Evolutionary conservation across 2,329 filamentous ascomycete genomes (phyloP).

Genomic region (Cordyceps farinosa): DNA sequence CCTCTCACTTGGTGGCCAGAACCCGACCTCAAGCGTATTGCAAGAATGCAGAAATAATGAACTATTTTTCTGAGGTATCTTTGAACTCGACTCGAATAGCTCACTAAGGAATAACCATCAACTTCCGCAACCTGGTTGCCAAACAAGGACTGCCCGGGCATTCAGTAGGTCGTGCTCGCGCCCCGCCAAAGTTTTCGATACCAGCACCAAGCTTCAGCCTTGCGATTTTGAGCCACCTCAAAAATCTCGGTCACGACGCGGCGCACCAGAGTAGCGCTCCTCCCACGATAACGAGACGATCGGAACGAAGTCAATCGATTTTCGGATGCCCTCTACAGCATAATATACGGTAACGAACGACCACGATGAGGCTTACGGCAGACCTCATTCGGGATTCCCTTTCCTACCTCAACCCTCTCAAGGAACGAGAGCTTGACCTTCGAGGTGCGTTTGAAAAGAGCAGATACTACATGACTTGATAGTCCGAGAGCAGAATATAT

Average conservation of each 20-base stretch:
- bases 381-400: slow-evolving; percentile 93
- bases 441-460: slow-evolving; percentile 96
- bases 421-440: slow-evolving; percentile 97
- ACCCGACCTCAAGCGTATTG: background rate
- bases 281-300: background rate
- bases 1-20: background rate
- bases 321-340: background rate
- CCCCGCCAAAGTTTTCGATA: slow-evolving; percentile 16
- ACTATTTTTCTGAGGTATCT: no score
- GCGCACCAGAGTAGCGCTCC: background rate
- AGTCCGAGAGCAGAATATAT: slow-evolving; percentile 75
- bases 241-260: slow-evolving; percentile 3
- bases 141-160: no score
- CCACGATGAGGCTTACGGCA: slow-evolving; percentile 85
- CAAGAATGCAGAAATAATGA: no score
- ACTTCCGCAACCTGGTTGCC: no score
- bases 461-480: slow-evolving; percentile 82
- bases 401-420: slow-evolving; percentile 97
- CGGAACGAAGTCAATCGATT: background rate
- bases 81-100: no score
- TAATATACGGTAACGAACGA: slow-evolving; percentile 17
- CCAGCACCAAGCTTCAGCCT: slow-evolving; percentile 7
- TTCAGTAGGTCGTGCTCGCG: background rate
- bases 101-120: no score
- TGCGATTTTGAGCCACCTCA: background rate